Percentiles rank a stretch among this genome's conserved stretches.
These are phyloP conservation scores for Cerioporus squamosus DNA, from an alignment of 1,284 basidiomycete genomes.

Conservation along the genomic window DNA sequence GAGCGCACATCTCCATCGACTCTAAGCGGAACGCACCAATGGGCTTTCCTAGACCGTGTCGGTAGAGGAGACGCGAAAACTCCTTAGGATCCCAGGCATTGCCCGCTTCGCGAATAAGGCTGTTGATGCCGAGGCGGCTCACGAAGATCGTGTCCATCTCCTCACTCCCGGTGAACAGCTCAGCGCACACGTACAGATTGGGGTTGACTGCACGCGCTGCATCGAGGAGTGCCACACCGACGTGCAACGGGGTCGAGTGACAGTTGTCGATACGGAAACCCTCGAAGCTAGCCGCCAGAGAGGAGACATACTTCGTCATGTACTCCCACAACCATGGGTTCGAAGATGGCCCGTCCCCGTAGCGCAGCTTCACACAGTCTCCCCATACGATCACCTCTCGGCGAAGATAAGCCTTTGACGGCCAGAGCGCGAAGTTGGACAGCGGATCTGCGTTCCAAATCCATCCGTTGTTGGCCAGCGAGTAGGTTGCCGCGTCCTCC, in stretches of 20 bases:
- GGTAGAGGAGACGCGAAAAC: conserved; percentile 82
- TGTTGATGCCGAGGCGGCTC: conserved; percentile 89
- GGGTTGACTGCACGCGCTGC: conserved; percentile 89
- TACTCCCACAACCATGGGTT: conserved; percentile 97
- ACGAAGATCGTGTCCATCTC: conserved; percentile 94
- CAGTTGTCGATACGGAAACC: conserved; percentile 99
- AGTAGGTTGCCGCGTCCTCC: conserved; percentile 72
- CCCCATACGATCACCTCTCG: conserved; percentile 98
- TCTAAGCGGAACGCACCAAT: conserved; percentile 58
- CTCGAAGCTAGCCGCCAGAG: conserved; percentile 84
- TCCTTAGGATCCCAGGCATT: conserved; percentile 91
- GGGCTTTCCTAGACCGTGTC: conserved; percentile 89
- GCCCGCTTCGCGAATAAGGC: conserved; percentile 89
- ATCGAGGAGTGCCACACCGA: conserved; percentile 92
- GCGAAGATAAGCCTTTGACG: conserved; percentile 95
- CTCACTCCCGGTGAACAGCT: conserved; percentile 95
- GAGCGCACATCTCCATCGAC: not conserved
- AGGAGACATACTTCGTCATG: conserved; percentile 87
- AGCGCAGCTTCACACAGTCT: conserved; percentile 97
- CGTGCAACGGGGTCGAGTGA: conserved; percentile 95
- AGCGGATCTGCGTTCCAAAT: conserved; percentile 97
- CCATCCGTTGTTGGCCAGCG: conserved; percentile 98
- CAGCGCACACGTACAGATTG: conserved; percentile 94
- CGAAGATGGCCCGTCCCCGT: conserved; percentile 76
- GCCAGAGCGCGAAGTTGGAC: conserved; percentile 91